These are phyloP conservation scores for Cystofilobasidium capitatum DNA, from an alignment of 768 basidiomycete species.

Conservation along the genomic window DNA sequence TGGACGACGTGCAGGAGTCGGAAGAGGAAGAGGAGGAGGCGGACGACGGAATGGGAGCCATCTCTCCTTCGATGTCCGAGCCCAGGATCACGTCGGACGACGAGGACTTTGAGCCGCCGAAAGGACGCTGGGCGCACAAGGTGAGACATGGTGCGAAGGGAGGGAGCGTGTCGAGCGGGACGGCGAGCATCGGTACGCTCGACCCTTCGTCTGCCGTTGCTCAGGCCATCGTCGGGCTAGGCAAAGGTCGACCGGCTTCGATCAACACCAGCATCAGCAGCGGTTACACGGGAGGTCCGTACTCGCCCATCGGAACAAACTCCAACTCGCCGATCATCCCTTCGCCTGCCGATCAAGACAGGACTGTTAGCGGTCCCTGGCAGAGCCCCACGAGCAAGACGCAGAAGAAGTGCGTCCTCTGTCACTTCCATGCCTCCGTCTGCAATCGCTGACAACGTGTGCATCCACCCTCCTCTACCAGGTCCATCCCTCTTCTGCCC, in stretches of 20 bases:
- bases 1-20: constrained; percentile 6
- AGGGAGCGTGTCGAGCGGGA: constrained; percentile 24
- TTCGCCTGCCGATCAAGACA: neutral
- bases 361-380: constrained; percentile 24
- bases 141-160: constrained; percentile 4
- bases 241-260: constrained; percentile 4
- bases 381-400: constrained; percentile 13
- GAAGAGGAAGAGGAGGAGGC: neutral
- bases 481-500: constrained; percentile 20
- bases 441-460: neutral
- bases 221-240: constrained; percentile 1
- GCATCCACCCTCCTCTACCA: neutral
- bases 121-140: constrained; percentile 4
- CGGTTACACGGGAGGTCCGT: neutral
- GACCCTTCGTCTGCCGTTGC: constrained; percentile 11
- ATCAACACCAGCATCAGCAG: constrained; percentile 9
- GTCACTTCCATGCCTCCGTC: neutral
- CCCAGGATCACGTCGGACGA: neutral
- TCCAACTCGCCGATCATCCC: neutral
- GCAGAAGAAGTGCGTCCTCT: constrained; percentile 5
- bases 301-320: neutral
- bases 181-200: constrained; percentile 13
- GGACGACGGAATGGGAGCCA: neutral
- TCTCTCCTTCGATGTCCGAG: neutral
- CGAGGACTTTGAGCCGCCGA: constrained; percentile 20